Conservation (phyloP, 2,329 filamentous ascomycete genomes). For the Chaetomiaceae sp. region DNA sequence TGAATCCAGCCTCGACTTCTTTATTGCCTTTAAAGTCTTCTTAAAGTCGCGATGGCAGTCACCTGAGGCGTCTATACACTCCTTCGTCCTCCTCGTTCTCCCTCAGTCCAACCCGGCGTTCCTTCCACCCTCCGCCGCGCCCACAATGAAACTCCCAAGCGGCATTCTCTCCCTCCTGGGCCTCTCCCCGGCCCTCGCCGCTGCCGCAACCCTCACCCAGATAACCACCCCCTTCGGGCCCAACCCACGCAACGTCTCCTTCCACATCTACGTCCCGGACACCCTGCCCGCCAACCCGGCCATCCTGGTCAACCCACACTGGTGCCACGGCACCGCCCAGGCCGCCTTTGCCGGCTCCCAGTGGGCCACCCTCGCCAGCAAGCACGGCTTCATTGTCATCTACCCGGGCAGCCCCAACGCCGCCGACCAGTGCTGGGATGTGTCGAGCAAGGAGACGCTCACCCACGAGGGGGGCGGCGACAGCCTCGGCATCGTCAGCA, state of each 20-base stretch:
- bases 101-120: background rate
- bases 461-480: constrained; percentile 49
- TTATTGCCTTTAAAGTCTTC: background rate
- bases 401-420: constrained; percentile 37
- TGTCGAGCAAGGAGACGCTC: constrained; percentile 46
- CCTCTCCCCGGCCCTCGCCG: background rate
- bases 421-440: constrained; percentile 54
- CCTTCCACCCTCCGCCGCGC: background rate
- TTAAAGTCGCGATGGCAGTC: background rate
- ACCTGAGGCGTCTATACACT: too few relatives aligned
- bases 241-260: constrained; percentile 48
- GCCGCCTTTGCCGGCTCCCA: constrained; percentile 47
- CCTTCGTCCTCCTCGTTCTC: background rate
- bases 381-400: constrained; percentile 50
- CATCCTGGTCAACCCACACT: constrained; percentile 53
- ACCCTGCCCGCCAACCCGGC: constrained; percentile 41
- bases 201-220: constrained; percentile 16
- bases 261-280: constrained; percentile 50
- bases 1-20: background rate
- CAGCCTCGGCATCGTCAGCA: constrained; percentile 48
- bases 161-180: constrained; percentile 1
- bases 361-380: constrained; percentile 50
- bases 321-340: constrained; percentile 51
- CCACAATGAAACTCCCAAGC: constrained; percentile 5
- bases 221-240: constrained; percentile 34